phyloP scores from a whole-genome alignment of 2,329 filamentous ascomycete genomes.

The Leptographium lundbergii region DNA sequence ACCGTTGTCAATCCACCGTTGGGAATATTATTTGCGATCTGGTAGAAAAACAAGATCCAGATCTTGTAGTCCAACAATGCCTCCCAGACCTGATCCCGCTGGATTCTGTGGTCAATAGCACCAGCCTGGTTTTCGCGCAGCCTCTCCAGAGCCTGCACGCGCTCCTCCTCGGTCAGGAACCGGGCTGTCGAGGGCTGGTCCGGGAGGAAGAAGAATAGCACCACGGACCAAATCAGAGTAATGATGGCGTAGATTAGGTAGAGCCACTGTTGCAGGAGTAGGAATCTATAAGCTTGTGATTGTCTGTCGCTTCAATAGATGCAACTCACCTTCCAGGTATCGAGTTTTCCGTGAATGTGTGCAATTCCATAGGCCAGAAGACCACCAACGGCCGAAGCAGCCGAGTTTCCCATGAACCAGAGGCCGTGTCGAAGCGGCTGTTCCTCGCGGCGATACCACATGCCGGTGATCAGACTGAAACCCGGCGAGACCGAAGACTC shows the following conservation, averaged over 20 bases:
- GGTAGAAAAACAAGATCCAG: constrained; percentile 10
- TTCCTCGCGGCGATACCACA: constrained; percentile 9
- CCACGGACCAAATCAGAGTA: constrained; percentile 17
- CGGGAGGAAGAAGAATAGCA: constrained; percentile 18
- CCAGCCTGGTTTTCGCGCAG: constrained; percentile 24
- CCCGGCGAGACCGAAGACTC: constrained; percentile 2
- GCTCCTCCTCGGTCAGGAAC: constrained; percentile 19
- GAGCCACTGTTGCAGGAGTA: constrained; percentile 6
- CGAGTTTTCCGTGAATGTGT: constrained; percentile 9
- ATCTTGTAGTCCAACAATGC: constrained; percentile 7
- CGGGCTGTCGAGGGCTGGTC: constrained; percentile 24
- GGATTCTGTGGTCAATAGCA: constrained; percentile 7
- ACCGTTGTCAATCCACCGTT: constrained; percentile 11
- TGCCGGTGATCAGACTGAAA: constrained; percentile 3
- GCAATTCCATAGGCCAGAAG: constrained; percentile 1
- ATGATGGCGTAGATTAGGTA: constrained; percentile 18
- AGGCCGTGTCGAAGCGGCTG: background rate
- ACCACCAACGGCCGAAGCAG: background rate
- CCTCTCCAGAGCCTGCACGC: constrained; percentile 17
- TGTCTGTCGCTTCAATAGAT: background rate
- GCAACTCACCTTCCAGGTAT: background rate
- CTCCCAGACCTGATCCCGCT: constrained; percentile 6
- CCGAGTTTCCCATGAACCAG: constrained; percentile 8
- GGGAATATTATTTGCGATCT: constrained; percentile 4
- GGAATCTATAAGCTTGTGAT: background rate